Evolutionary conservation across 345 rosid species (phyloP).

Genomic region (Toxicodendron radicans): DNA sequence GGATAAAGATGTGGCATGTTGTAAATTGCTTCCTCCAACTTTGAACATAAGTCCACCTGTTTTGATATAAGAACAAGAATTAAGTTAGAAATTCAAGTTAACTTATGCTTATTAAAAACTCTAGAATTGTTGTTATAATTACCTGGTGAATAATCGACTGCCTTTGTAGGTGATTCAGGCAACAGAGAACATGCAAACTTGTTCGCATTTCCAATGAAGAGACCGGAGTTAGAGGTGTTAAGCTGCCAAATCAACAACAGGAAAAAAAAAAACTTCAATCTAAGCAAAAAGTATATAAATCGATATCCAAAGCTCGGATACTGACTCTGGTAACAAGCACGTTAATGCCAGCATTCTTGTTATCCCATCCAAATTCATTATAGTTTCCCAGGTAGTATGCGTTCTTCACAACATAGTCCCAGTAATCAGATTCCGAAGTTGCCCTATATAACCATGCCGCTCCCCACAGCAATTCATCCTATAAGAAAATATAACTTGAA

Average conservation of each 20-base stretch:
- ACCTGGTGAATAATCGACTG: constrained; percentile 51
- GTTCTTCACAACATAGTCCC: constrained; percentile 40
- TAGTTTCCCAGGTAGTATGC: constrained; percentile 27
- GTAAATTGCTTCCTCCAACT: constrained; percentile 58
- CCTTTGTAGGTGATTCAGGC: constrained; percentile 58
- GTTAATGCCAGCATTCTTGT: constrained; percentile 71
- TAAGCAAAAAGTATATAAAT: no score
- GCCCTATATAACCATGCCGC: constrained; percentile 85
- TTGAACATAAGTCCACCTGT: constrained; percentile 55
- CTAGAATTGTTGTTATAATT: background rate
- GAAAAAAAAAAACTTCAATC: background rate
- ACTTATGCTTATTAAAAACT: background rate
- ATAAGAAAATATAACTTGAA: background rate
- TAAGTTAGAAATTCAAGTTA: background rate
- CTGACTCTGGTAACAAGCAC: constrained; percentile 68
- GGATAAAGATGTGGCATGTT: constrained; percentile 52
- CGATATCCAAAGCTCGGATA: background rate
- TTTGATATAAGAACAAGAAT: background rate
- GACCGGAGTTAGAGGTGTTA: constrained; percentile 5
- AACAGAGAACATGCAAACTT: constrained; percentile 41
- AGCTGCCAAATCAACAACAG: constrained; percentile 16
- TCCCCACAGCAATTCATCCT: constrained; percentile 93
- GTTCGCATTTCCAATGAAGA: constrained; percentile 37
- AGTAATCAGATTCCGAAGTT: constrained; percentile 46
- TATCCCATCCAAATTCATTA: constrained; percentile 83